Evolutionary conservation across 306 rosid genomes (phyloP).

Genomic region (Cucumis hystrix): DNA sequence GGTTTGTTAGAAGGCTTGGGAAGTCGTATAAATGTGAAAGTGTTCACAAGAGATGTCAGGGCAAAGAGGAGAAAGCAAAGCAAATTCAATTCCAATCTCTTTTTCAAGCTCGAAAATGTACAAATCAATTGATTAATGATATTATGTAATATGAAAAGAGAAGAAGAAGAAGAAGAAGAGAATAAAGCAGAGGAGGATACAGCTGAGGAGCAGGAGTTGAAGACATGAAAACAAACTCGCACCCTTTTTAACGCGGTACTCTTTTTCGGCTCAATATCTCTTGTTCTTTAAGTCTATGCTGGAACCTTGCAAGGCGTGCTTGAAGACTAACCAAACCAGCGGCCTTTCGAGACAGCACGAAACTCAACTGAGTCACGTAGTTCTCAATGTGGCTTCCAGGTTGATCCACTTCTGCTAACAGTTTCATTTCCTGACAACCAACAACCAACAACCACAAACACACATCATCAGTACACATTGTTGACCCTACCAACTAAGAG

Average conservation of each 20-base stretch:
- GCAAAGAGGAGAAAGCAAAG: background rate
- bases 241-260: constrained; percentile 47
- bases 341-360: constrained; percentile 86
- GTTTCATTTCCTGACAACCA: constrained; percentile 76
- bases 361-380: constrained; percentile 76
- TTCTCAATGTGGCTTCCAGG: constrained; percentile 90
- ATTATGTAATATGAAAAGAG: background rate
- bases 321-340: constrained; percentile 87
- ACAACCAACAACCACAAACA: constrained; percentile 1
- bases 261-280: constrained; percentile 82
- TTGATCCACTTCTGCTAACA: constrained; percentile 90
- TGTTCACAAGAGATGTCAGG: background rate
- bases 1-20: background rate
- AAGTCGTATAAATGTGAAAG: background rate
- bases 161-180: background rate
- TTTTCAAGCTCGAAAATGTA: constrained; percentile 9
- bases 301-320: constrained; percentile 90
- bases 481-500: background rate
- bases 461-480: background rate
- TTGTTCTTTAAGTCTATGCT: constrained; percentile 88
- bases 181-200: background rate
- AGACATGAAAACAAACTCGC: constrained; percentile 9
- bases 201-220: background rate
- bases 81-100: constrained; percentile 4
- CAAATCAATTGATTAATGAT: constrained; percentile 7